Conservation (phyloP, 129 eudicot genomes). For the Rutidosis leptorrhynchoides region DNA sequence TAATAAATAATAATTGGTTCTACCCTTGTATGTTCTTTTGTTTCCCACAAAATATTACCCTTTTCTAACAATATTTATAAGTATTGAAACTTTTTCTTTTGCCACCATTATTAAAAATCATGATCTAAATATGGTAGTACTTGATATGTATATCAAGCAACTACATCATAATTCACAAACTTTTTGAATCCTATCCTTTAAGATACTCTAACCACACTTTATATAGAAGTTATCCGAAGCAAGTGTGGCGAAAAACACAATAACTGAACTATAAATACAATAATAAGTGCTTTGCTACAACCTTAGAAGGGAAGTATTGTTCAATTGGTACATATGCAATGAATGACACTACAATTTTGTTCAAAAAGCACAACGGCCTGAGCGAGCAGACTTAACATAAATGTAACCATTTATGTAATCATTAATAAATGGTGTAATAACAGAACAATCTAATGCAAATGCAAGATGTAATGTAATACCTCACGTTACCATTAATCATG, state of each 20-base stretch:
- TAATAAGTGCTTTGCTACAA: not conserved
- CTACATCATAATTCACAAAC: constrained; percentile 27
- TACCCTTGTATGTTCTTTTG: not conserved
- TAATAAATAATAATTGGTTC: constrained; percentile 32
- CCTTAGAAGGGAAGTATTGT: not conserved
- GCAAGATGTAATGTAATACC: not conserved
- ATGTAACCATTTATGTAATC: no score
- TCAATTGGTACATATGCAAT: not conserved
- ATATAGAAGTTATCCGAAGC: not conserved
- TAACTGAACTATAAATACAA: not conserved
- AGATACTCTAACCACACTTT: not conserved
- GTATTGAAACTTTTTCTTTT: constrained; percentile 16
- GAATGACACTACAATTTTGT: not conserved
- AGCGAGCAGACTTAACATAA: no score
- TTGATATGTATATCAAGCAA: constrained; percentile 13
- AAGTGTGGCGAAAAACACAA: not conserved
- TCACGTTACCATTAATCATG: no score
- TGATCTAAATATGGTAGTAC: not conserved
- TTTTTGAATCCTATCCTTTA: constrained; percentile 15
- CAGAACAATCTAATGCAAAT: not conserved
- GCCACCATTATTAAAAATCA: constrained; percentile 2
- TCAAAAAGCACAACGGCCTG: no score
- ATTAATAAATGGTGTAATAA: not conserved
- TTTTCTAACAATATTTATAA: constrained; percentile 24
- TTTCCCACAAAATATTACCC: constrained; percentile 20